These are phyloP conservation scores for Penicillium canariense DNA, from an alignment of 495 filamentous ascomycete species.

Conservation along the genomic window DNA sequence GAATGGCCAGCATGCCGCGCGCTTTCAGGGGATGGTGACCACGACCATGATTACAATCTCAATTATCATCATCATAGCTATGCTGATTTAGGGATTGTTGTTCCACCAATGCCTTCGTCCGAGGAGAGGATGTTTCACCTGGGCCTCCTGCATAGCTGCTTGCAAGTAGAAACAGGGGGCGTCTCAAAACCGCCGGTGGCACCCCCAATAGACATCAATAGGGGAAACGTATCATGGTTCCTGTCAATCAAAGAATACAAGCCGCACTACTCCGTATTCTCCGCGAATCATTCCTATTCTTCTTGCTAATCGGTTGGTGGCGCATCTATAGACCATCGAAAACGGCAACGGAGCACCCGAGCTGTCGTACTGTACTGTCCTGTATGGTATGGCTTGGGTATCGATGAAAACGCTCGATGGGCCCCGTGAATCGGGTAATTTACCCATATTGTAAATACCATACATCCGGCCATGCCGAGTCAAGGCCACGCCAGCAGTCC, in stretches of 20 bases:
- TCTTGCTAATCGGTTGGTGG: conserved; percentile 2
- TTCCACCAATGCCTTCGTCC: too few relatives aligned
- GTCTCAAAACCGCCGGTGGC: background rate
- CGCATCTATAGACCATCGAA: conserved; percentile 25
- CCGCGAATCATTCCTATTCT: background rate
- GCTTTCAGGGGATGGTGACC: background rate
- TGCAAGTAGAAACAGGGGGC: background rate
- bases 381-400: too few relatives aligned
- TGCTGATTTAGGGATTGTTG: too few relatives aligned
- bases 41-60: background rate
- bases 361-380: background rate
- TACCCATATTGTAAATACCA: conserved; percentile 8
- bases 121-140: background rate
- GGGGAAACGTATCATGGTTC: background rate
- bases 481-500: conserved; percentile 27
- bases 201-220: background rate
- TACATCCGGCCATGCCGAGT: conserved; percentile 2
- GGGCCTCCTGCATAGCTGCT: background rate
- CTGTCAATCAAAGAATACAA: background rate
- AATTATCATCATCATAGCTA: background rate
- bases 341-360: conserved; percentile 13
- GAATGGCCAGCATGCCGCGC: background rate
- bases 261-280: background rate
- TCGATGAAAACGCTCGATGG: background rate
- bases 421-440: background rate